A percentile compares a stretch with the other conserved stretches of the same genome.
phyloP scores from a whole-genome alignment of 1,139 yeast genomes.

The Candida tropicalis region DNA sequence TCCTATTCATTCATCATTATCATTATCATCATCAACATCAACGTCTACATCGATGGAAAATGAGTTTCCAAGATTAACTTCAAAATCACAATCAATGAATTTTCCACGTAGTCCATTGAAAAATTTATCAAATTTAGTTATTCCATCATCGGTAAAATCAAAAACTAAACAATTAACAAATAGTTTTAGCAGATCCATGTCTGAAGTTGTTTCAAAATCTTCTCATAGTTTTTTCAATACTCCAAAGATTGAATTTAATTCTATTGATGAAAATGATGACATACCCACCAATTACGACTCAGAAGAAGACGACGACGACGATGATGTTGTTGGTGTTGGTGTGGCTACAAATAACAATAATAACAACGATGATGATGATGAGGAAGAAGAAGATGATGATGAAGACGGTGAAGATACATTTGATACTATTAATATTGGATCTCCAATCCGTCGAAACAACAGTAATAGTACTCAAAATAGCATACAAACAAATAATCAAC shows the following conservation, averaged over 20 bases:
- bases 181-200: slow-evolving; percentile 25
- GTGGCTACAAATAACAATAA: not conserved
- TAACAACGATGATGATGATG: slow-evolving; percentile 13
- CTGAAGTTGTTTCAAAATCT: slow-evolving; percentile 25
- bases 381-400: slow-evolving; percentile 17
- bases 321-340: too few relatives aligned
- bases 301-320: slow-evolving; percentile 4
- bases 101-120: slow-evolving; percentile 28
- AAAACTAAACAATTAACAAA: slow-evolving; percentile 18
- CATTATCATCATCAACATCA: too few relatives aligned
- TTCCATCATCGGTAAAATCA: slow-evolving; percentile 20
- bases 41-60: not conserved
- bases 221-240: slow-evolving; percentile 15
- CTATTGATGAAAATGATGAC: slow-evolving; percentile 11
- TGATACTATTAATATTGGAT: slow-evolving; percentile 17
- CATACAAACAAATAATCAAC: not conserved
- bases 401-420: slow-evolving; percentile 20
- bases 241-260: slow-evolving; percentile 3
- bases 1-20: too few relatives aligned
- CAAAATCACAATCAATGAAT: not conserved
- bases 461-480: not conserved
- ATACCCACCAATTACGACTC: slow-evolving; percentile 8
- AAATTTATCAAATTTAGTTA: slow-evolving; percentile 29
- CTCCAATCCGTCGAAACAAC: slow-evolving; percentile 15
- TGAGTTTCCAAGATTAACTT: not conserved